Evolutionary conservation across 2,329 filamentous ascomycete species (phyloP), one percentile per base, ranked within the genome.

Genomic region (Ophiosphaerella narmari): DNA sequence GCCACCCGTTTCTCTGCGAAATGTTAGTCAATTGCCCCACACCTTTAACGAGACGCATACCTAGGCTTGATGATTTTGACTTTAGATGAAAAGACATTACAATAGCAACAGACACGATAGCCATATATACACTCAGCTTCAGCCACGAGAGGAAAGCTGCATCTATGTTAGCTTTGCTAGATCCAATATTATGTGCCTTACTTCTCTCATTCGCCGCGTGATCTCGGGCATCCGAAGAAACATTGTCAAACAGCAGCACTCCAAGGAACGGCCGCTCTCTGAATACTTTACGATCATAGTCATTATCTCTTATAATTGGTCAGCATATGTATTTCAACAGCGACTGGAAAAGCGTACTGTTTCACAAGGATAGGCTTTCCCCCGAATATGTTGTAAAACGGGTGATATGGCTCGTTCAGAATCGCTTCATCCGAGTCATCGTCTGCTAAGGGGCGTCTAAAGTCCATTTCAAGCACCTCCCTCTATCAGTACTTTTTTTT

Each of bases 11-110:
- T 78, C 77, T 99, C 94, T 12, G 90, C 1, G 8, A 39, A 12
- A 26, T 23, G 35, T 57, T 9, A 57, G 46, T 42, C 3, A 34
- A n/a, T 33, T 24, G 34, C 23, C 38, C 32, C 31, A n/a, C 5
- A 26, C 21, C 8, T 7, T 33, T 11, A 33, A 13, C n/a, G 26
- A 29, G 9, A 29, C 40, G 33, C 57, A 36, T 55, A 66, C 60
- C 57, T 11, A 63, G 50, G 16, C 55, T 39, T 8, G 57, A 57
- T 14, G 94, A 90, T 62, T 86, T 75, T 14, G 79, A 79, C 67
- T 91, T 92, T 42, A 99, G 81, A 68, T 99, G 93, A 72, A 99
- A 99, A 12, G 90, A 96, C 43, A 97, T 81, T 8, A 96, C 86
- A 60, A 99, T 96, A 43, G 94, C 93, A 29, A 96, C 84, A 24